Evolutionary conservation across 768 basidiomycete species (phyloP).

Genomic region (Lactarius quietus): DNA sequence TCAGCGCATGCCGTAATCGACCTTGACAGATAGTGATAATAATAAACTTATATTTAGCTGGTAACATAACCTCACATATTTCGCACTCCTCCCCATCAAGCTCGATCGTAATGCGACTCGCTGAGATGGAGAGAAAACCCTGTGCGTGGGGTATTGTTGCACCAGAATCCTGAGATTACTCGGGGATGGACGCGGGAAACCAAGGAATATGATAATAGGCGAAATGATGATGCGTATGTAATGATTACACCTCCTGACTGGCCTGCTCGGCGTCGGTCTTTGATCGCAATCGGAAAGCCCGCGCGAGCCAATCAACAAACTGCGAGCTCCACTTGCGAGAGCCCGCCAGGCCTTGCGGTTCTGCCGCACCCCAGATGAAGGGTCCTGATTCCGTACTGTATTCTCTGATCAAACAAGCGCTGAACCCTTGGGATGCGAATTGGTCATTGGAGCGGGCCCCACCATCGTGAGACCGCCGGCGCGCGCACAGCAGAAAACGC

Average conservation of each 20-base stretch:
- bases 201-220: no score
- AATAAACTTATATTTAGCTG: neutral
- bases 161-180: no score
- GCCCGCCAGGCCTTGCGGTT: neutral
- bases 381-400: no score
- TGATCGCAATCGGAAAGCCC: neutral
- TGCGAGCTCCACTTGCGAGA: neutral
- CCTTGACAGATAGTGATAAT: neutral
- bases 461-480: no score
- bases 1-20: constrained; percentile 5
- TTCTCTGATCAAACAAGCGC: neutral
- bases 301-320: neutral
- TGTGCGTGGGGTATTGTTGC: no score
- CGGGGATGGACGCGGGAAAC: no score
- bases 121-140: no score
- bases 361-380: neutral
- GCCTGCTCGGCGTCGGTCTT: neutral
- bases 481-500: no score
- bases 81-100: no score
- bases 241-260: neutral
- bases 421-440: neutral
- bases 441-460: no score
- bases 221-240: neutral
- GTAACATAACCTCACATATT: neutral
- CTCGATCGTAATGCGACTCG: no score